phyloP scores from a whole-genome alignment of 2,329 filamentous ascomycete genomes.

The Penicillium sp. region DNA sequence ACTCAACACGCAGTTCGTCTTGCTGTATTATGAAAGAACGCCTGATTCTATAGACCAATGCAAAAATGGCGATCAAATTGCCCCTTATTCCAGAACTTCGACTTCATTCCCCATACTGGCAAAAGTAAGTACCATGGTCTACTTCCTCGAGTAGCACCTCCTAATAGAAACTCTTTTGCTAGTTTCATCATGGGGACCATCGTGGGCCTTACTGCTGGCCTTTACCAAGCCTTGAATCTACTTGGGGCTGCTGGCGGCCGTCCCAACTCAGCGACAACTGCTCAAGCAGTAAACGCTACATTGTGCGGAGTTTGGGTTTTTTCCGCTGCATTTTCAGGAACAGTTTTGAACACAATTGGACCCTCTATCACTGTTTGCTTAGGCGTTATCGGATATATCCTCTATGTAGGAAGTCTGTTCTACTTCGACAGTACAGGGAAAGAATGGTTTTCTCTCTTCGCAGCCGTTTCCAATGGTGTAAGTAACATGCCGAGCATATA shows the following conservation, averaged over 20 bases:
- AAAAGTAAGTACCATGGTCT: neutral
- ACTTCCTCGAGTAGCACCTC: neutral
- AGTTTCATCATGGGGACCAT: neutral
- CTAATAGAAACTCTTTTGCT: neutral
- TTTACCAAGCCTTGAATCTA: neutral
- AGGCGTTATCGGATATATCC: neutral
- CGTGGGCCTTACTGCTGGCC: neutral
- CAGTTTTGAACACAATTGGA: neutral
- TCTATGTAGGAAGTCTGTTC: neutral
- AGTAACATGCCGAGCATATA: neutral
- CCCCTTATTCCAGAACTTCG: neutral
- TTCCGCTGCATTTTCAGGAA: neutral
- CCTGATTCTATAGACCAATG: no score
- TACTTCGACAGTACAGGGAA: neutral
- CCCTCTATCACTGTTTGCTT: neutral
- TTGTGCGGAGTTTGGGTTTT: constrained; percentile 1
- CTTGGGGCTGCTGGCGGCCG: neutral
- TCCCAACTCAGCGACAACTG: neutral
- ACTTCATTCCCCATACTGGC: neutral
- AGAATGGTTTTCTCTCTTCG: neutral
- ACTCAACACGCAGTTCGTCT: no score
- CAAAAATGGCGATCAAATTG: no score
- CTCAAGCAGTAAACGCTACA: constrained; percentile 1
- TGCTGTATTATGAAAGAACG: no score
- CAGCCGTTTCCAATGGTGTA: constrained; percentile 18